phyloP scores from a whole-genome alignment of 139 green algal genomes.

The Micractinium sp. region DNA sequence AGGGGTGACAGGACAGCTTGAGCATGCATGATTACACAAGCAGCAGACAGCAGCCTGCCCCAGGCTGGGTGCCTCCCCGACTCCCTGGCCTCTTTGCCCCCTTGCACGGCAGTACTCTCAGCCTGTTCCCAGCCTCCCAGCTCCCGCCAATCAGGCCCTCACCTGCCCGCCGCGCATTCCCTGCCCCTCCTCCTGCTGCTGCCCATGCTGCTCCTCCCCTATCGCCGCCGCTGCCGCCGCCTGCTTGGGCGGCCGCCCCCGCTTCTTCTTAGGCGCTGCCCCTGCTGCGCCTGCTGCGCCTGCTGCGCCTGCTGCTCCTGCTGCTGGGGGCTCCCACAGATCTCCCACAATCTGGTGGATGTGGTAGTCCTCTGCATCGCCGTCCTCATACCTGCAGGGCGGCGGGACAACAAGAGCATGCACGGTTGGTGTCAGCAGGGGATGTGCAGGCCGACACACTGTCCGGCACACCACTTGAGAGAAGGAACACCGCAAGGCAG shows the following conservation, averaged over 20 bases:
- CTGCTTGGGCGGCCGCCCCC: not conserved
- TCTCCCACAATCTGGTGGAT: not conserved
- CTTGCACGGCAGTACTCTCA: no score
- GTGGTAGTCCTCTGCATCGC: not conserved
- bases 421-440: no score
- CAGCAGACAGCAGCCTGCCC: not conserved
- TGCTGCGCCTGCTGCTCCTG: not conserved
- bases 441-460: no score
- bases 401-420: no score
- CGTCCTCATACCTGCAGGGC: conserved; percentile 12
- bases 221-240: not conserved
- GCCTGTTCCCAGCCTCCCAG: no score
- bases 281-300: not conserved
- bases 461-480: no score
- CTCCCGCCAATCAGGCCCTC: no score
- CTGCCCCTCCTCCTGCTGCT: not conserved
- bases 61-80: no score
- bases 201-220: not conserved
- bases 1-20: no score
- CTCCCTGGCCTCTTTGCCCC: not conserved
- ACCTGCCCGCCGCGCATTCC: no score
- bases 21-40: no score
- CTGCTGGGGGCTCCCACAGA: not conserved
- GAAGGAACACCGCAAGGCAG: no score
- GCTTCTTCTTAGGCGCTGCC: not conserved